phyloP scores from a whole-genome alignment of 768 basidiomycete species.

The Cystofilobasidium bisporidii region DNA sequence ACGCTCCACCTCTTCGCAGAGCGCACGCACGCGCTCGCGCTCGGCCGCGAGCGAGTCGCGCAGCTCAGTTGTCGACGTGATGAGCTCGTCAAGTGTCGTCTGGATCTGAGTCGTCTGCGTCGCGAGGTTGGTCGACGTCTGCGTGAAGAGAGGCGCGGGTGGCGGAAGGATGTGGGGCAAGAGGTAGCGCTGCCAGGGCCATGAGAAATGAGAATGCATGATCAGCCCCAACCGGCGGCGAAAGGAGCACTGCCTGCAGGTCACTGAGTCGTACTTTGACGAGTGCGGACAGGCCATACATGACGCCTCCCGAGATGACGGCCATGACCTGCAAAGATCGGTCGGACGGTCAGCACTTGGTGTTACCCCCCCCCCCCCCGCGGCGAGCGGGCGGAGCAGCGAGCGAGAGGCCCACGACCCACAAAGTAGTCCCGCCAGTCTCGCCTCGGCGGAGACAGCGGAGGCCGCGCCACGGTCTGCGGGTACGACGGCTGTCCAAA shows the following conservation, averaged over 20 bases:
- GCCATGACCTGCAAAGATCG: conserved; percentile 65
- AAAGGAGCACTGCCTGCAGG: too few relatives aligned
- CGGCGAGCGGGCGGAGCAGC: not conserved
- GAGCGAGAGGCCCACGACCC: conserved; percentile 37
- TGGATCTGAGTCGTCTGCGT: conserved; percentile 86
- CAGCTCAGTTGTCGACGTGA: conserved; percentile 63
- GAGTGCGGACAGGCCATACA: conserved; percentile 67
- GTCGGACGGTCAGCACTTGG: not conserved
- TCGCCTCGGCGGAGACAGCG: conserved; percentile 51
- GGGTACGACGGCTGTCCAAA: not conserved
- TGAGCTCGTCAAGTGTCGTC: conserved; percentile 67
- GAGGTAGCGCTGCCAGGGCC: conserved; percentile 72
- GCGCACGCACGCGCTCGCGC: conserved; percentile 58
- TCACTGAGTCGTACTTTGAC: conserved; percentile 61
- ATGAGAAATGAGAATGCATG: too few relatives aligned
- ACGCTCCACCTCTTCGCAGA: conserved; percentile 60
- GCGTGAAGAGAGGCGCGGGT: conserved; percentile 74
- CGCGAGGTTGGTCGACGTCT: conserved; percentile 69
- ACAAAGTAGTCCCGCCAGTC: conserved; percentile 99
- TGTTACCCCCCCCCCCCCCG: not conserved
- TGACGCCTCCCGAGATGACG: conserved; percentile 74
- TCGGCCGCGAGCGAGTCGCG: conserved; percentile 67
- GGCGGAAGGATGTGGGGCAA: conserved; percentile 85
- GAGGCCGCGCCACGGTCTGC: conserved; percentile 33
- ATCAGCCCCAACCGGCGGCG: too few relatives aligned